Evolutionary conservation across 495 filamentous ascomycete species (phyloP), one percentile per base, ranked within the genome.

Genomic region (Aspergillus ellipticus): DNA sequence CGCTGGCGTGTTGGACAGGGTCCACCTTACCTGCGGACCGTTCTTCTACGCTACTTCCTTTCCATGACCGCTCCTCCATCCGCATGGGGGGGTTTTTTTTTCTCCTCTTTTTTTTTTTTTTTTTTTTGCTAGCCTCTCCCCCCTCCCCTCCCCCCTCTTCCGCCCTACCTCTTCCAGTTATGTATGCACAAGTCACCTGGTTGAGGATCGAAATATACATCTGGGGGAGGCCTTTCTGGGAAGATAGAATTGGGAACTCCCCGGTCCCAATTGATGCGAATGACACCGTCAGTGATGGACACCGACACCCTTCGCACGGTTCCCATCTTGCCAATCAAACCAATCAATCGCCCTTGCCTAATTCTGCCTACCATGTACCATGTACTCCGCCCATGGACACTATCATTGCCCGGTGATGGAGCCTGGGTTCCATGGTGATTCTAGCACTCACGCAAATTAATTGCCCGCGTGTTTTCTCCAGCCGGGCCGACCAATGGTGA

Each of bases 1-100:
- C 71, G 60, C 57, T 66, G 68, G 64, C 71, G 70, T 59, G 61
- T 66, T 49, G 45, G 56, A 56, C 41, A 58, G 55, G 59, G 45
- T 51, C 60, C 61, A 63, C 61, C 42, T 29, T 24, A 43, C 39
- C 50, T 48, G 54, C 58, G 55, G 62, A 61, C 56, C 56, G 56
- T 65, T 65, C 58, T 60, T 57, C 51, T 62, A 61, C 48, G 39
- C 49, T 56, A 48, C 55, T 61, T 59, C 51, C 51, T 58, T 45
- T 54, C 50, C 35, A 55, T 55, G 48, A 55, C 50, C 58, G 42
- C 53, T 51, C 42, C 49, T 64, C 47, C 42, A 50, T 46, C 22
- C 10, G 37, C 11, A 37, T 54, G 39, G n/a, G n/a, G n/a, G n/a
- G n/a, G 49, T 53, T 43, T 49, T 54, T 15, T 46, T 9, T 50